Conservation (phyloP, 2,329 filamentous ascomycete genomes). For the Juglanconis juglandina region DNA sequence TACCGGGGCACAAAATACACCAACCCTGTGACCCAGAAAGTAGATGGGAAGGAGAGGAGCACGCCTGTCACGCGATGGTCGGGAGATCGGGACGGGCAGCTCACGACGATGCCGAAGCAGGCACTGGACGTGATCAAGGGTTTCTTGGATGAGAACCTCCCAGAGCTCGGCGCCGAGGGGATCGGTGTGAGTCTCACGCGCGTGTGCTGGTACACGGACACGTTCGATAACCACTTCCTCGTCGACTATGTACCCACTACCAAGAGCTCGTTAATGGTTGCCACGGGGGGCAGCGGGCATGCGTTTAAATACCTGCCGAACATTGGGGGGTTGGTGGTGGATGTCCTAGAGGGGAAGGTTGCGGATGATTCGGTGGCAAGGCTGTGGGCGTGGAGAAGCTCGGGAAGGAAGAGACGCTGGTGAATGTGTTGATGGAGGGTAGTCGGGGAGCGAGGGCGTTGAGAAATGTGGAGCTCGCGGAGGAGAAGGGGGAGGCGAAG, state of each 20-base stretch:
- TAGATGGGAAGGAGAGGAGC: too few species aligned
- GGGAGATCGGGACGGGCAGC: too few species aligned
- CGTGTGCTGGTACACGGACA: conserved; percentile 35
- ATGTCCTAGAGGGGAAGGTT: conserved; percentile 1
- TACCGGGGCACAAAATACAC: too few species aligned
- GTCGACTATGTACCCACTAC: conserved; percentile 32
- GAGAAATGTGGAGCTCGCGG: background rate
- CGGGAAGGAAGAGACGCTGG: background rate
- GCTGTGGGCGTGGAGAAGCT: conserved; percentile 3
- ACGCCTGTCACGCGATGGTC: too few species aligned
- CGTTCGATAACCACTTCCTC: conserved; percentile 31
- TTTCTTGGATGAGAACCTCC: background rate
- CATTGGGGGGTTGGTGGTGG: conserved; percentile 22
- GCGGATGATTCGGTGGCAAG: background rate
- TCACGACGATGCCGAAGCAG: too few species aligned
- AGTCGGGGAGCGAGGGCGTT: background rate
- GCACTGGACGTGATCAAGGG: too few species aligned
- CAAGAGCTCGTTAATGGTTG: conserved; percentile 29
- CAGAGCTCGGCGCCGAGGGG: conserved; percentile 24
- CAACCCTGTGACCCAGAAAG: too few species aligned
- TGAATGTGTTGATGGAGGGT: conserved; percentile 1
- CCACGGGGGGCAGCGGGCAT: conserved; percentile 34
- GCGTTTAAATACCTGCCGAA: conserved; percentile 35
- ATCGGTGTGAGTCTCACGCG: conserved; percentile 28
- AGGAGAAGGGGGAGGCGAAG: background rate